Evolutionary conservation across 176 grass and related monocot species (phyloP).

Genomic region (Microstegium vimineum): DNA sequence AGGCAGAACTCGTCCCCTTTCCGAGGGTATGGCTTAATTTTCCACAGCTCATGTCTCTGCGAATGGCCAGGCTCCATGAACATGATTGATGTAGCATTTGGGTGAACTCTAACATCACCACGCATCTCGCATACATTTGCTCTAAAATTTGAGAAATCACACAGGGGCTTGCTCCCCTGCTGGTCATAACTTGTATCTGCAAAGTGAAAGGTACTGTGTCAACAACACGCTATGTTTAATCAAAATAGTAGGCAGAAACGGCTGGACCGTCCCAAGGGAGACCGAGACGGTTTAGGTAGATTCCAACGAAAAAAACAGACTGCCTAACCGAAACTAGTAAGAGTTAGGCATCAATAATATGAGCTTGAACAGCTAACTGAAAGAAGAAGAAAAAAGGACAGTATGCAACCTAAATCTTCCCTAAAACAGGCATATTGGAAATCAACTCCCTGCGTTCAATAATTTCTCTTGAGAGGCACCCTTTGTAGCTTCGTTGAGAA

Average conservation of each 20-base stretch:
- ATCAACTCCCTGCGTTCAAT: not conserved
- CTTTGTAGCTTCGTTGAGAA: no score
- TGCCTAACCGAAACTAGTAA: not conserved
- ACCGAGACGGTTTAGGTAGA: not conserved
- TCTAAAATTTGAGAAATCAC: slow-evolving; percentile 52
- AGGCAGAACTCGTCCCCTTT: slow-evolving; percentile 64
- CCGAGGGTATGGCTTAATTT: slow-evolving; percentile 71
- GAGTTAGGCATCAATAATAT: not conserved
- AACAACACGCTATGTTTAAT: not conserved
- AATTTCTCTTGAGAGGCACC: no score
- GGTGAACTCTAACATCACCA: slow-evolving; percentile 52
- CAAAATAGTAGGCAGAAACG: not conserved
- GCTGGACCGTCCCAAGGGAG: not conserved
- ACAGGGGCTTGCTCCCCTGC: slow-evolving; percentile 39
- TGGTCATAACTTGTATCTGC: slow-evolving; percentile 1
- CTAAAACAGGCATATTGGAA: not conserved
- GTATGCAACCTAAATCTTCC: not conserved
- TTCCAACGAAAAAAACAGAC: no score
- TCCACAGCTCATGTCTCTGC: slow-evolving; percentile 43
- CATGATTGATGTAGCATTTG: slow-evolving; percentile 35
- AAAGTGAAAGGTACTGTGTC: not conserved
- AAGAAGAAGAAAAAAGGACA: not conserved
- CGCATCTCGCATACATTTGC: slow-evolving; percentile 58
- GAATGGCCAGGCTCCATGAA: slow-evolving; percentile 29
- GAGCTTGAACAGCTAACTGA: not conserved